Conservation (phyloP, 306 rosid species). For the Cucumis cinereus region DNA sequence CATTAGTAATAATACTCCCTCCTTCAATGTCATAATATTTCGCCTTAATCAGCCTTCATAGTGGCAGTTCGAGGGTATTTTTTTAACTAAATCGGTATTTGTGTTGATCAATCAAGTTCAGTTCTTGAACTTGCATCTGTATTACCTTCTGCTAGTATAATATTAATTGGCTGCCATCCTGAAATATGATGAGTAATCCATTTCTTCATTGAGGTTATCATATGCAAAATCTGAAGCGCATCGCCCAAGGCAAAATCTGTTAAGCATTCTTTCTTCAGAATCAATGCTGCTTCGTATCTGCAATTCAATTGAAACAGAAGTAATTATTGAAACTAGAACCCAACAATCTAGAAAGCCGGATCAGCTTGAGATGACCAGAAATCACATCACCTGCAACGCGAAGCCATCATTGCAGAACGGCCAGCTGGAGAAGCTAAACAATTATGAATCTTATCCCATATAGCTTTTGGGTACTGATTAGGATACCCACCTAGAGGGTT, state of each 20-base stretch:
- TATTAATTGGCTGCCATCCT: constrained; percentile 72
- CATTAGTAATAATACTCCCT: not conserved
- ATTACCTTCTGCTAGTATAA: constrained; percentile 28
- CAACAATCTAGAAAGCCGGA: not conserved
- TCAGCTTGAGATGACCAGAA: not conserved
- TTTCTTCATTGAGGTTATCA: constrained; percentile 37
- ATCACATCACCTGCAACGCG: constrained; percentile 52
- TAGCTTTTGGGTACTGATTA: constrained; percentile 26
- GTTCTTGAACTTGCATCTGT: constrained; percentile 12
- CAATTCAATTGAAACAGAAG: constrained; percentile 1
- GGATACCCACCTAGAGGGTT: constrained; percentile 36
- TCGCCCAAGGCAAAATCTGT: constrained; percentile 47
- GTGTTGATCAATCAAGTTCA: not conserved
- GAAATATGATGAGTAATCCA: constrained; percentile 55
- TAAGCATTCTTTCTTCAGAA: constrained; percentile 45
- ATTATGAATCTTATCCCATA: constrained; percentile 38
- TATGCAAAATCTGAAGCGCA: constrained; percentile 49
- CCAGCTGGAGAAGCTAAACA: constrained; percentile 51
- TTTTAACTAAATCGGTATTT: not conserved
- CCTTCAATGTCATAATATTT: not conserved
- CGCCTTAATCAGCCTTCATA: not conserved
- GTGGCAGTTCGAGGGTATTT: not conserved
- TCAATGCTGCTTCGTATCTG: constrained; percentile 62
- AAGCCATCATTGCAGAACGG: constrained; percentile 35
- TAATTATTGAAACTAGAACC: not conserved